Evolutionary conservation across 768 basidiomycete genomes (phyloP).

Genomic region (Leccinum longicurvipes): DNA sequence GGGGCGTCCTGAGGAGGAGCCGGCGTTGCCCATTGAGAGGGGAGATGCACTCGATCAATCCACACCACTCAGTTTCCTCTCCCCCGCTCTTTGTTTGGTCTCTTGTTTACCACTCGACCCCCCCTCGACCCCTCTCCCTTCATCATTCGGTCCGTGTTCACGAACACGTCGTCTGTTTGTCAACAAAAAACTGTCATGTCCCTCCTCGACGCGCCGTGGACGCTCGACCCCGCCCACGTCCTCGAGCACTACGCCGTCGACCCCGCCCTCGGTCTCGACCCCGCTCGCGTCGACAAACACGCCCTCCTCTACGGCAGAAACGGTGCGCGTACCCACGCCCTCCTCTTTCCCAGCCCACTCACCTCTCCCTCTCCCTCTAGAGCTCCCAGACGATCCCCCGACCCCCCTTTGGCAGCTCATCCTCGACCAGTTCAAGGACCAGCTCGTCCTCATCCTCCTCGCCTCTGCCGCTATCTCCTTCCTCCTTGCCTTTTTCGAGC

Average conservation of each 20-base stretch:
- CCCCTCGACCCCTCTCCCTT: conserved; percentile 14
- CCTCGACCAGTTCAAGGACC: conserved; percentile 99
- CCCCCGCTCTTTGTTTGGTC: conserved; percentile 17
- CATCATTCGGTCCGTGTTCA: neutral
- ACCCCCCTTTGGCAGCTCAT: conserved; percentile 94
- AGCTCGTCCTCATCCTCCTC: conserved; percentile 94
- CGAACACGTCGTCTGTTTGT: neutral
- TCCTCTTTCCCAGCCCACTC: neutral
- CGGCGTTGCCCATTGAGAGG: conserved; percentile 71
- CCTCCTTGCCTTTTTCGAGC: conserved; percentile 85
- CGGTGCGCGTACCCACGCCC: conserved; percentile 44
- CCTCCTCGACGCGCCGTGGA: conserved; percentile 77
- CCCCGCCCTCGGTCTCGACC: conserved; percentile 56
- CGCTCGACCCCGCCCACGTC: conserved; percentile 61
- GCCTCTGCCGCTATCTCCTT: conserved; percentile 93
- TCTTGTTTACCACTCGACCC: conserved; percentile 21
- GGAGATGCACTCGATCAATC: conserved; percentile 5
- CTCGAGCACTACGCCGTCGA: conserved; percentile 74
- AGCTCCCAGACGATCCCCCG: conserved; percentile 86
- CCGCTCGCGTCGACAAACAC: conserved; percentile 67
- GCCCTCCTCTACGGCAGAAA: conserved; percentile 83
- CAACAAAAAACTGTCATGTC: conserved; percentile 10
- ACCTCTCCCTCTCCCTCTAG: conserved; percentile 40
- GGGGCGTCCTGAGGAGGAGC: conserved; percentile 68
- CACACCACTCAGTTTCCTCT: too few relatives aligned